Conservation (phyloP, 306 rosid genomes). For the Lupinus albus region DNA sequence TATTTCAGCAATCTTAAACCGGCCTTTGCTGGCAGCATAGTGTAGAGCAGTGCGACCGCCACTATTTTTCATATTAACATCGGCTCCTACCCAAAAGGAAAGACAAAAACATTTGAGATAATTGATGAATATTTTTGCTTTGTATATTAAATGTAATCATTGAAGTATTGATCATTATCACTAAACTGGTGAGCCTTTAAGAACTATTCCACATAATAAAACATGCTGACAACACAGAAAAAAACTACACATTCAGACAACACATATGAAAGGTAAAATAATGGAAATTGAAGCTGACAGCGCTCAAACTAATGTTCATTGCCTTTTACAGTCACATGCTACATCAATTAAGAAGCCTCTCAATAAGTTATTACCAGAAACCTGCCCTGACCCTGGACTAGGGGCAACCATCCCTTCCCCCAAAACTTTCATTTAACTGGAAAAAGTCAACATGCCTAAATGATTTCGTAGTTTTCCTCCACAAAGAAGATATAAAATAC, state of each 20-base stretch:
- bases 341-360: background rate
- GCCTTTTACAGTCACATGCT: background rate
- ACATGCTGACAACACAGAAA: background rate
- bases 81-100: slow-evolving; percentile 65
- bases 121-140: background rate
- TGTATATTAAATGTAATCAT: slow-evolving; percentile 13
- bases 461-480: background rate
- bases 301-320: background rate
- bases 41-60: slow-evolving; percentile 95
- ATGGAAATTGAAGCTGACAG: background rate
- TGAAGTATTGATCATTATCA: background rate
- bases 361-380: background rate
- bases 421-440: background rate
- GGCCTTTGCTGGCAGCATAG: slow-evolving; percentile 90
- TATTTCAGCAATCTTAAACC: slow-evolving; percentile 73
- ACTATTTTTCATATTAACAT: slow-evolving; percentile 66
- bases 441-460: background rate
- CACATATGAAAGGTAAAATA: background rate
- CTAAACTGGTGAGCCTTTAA: background rate
- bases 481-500: background rate
- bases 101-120: slow-evolving; percentile 30
- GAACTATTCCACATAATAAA: slow-evolving; percentile 17
- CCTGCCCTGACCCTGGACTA: background rate
- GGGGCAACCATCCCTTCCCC: background rate
- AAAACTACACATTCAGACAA: slow-evolving; percentile 2